Evolutionary conservation across 306 rosid species (phyloP).

Genomic region (Lathyrus sativus): DNA sequence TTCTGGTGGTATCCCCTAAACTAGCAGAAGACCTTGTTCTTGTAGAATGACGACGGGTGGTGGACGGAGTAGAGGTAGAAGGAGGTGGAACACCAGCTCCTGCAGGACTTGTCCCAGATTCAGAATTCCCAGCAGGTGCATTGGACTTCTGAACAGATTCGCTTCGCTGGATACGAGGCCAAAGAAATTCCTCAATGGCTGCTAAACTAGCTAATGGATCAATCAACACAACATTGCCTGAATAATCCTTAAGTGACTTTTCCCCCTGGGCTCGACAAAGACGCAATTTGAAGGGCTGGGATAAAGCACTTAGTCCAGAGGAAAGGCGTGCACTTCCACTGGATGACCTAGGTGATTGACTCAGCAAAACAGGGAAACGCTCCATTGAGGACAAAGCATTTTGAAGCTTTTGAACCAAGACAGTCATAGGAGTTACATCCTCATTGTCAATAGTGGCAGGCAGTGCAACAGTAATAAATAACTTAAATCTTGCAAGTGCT

Average conservation of each 20-base stretch:
- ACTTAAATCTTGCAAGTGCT: constrained; percentile 79
- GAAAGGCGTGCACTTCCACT: constrained; percentile 92
- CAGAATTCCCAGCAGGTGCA: constrained; percentile 72
- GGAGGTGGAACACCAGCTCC: constrained; percentile 79
- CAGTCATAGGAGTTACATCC: constrained; percentile 64
- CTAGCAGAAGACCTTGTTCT: constrained; percentile 83
- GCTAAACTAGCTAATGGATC: constrained; percentile 96
- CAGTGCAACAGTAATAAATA: constrained; percentile 85
- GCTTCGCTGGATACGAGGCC: constrained; percentile 92
- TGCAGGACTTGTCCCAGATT: constrained; percentile 74
- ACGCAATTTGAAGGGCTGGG: constrained; percentile 94
- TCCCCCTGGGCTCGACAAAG: constrained; percentile 96
- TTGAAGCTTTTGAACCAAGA: constrained; percentile 94
- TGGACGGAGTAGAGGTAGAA: constrained; percentile 62
- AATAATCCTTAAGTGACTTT: constrained; percentile 85
- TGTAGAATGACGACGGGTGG: constrained; percentile 78
- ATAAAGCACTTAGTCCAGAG: constrained; percentile 85
- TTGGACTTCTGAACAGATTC: constrained; percentile 80
- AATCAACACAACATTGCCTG: constrained; percentile 87
- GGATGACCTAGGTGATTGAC: constrained; percentile 92
- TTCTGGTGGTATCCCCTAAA: constrained; percentile 68
- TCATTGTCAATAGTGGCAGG: constrained; percentile 54
- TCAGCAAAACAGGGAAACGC: constrained; percentile 94
- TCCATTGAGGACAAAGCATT: constrained; percentile 96
- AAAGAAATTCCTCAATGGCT: constrained; percentile 95